Conservation (phyloP, 441 rosid species). For the Eruca vesicaria region DNA sequence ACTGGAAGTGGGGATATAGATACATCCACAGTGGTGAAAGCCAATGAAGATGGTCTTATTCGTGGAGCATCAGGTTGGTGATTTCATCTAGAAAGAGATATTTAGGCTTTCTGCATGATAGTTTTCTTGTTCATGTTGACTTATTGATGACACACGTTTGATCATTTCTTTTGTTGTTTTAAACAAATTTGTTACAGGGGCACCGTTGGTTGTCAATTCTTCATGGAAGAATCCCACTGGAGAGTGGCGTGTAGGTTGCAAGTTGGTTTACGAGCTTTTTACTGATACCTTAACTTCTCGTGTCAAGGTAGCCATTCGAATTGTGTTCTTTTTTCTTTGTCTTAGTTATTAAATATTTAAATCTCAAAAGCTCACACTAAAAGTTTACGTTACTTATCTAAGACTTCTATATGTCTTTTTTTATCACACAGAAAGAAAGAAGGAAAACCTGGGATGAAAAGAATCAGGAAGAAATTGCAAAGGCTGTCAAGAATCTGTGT, state of each 20-base stretch:
- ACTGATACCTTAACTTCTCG: conserved; percentile 76
- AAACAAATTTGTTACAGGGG: conserved; percentile 45
- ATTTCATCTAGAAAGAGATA: not conserved
- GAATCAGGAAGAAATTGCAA: conserved; percentile 85
- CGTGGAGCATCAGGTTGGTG: conserved; percentile 82
- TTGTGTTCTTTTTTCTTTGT: conserved; percentile 1
- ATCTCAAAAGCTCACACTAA: not conserved
- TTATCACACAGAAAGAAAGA: conserved; percentile 66
- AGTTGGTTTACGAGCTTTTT: conserved; percentile 81
- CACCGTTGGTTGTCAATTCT: conserved; percentile 66
- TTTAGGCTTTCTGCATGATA: not conserved
- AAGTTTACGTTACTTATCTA: not conserved
- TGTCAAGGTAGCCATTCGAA: conserved; percentile 56
- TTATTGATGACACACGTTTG: not conserved
- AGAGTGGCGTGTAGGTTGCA: conserved; percentile 94
- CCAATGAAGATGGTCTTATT: conserved; percentile 70
- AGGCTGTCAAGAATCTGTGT: conserved; percentile 73
- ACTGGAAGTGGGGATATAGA: conserved; percentile 98
- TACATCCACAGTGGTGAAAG: conserved; percentile 85
- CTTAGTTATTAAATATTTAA: not conserved
- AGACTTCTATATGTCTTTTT: not conserved
- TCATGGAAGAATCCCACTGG: conserved; percentile 96
- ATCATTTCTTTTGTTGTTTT: not conserved
- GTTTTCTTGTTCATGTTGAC: not conserved
- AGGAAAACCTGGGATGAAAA: conserved; percentile 90